A percentile compares a stretch with the other conserved stretches of the same genome.
phyloP scores from a whole-genome alignment of 768 basidiomycete species.

The Sarcodon aspratus region DNA sequence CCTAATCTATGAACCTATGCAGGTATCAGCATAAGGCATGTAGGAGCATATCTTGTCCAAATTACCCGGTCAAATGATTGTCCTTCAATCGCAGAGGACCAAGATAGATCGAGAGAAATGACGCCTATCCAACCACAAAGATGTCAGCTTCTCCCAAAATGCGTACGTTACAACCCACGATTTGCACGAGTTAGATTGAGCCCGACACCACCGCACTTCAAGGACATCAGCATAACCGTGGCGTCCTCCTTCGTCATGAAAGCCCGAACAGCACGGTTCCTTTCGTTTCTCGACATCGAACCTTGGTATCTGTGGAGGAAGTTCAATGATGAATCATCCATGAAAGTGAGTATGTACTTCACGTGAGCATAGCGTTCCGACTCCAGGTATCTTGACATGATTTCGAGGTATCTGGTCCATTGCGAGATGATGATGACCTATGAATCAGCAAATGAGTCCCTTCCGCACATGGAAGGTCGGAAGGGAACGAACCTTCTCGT shows the following conservation, averaged over 20 bases:
- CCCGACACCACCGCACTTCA: constrained; percentile 50
- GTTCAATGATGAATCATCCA: neutral
- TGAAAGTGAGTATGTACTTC: constrained; percentile 26
- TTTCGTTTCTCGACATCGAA: constrained; percentile 39
- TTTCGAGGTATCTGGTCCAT: constrained; percentile 54
- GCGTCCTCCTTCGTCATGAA: constrained; percentile 55
- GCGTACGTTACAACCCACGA: constrained; percentile 16
- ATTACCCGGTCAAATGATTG: constrained; percentile 44
- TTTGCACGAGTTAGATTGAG: constrained; percentile 54
- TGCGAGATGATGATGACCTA: constrained; percentile 59
- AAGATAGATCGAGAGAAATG: constrained; percentile 50
- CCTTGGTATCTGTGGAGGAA: constrained; percentile 38
- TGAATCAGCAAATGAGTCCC: neutral
- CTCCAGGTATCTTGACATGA: constrained; percentile 52
- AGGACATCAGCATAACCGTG: constrained; percentile 47
- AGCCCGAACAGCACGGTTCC: constrained; percentile 40
- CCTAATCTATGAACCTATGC: constrained; percentile 16
- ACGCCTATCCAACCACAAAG: constrained; percentile 20
- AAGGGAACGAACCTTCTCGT: constrained; percentile 42
- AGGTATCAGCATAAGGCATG: constrained; percentile 16
- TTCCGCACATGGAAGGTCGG: neutral
- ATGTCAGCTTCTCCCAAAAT: neutral
- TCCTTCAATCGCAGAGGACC: constrained; percentile 51
- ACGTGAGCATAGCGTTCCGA: constrained; percentile 41
- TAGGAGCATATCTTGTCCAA: constrained; percentile 31